Evolutionary conservation across 208 protist genomes (phyloP).

Genomic region (Leishmania lainsoni): DNA sequence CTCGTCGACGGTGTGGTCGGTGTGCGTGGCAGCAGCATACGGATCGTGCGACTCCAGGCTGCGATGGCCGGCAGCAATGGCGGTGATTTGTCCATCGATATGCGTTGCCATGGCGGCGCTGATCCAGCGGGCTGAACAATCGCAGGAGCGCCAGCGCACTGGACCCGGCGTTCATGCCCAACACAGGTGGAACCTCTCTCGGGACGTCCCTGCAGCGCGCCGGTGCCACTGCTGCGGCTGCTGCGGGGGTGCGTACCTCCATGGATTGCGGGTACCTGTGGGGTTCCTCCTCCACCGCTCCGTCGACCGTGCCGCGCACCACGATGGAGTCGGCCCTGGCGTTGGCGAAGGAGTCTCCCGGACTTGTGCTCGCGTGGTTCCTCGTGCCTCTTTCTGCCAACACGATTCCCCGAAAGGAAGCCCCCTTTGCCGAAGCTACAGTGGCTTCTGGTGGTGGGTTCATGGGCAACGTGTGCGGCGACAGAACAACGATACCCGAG

Average conservation of each 20-base stretch:
- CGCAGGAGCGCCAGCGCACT: not conserved
- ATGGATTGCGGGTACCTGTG: constrained; percentile 42
- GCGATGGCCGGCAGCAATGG: not conserved
- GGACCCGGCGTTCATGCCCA: not conserved
- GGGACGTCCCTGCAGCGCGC: not conserved
- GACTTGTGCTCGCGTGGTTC: constrained; percentile 61
- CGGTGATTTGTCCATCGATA: not conserved
- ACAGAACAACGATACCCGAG: constrained; percentile 12
- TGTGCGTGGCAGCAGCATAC: constrained; percentile 32
- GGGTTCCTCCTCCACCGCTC: constrained; percentile 27
- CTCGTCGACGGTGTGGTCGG: constrained; percentile 13
- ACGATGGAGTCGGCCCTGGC: constrained; percentile 26
- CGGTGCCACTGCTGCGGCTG: constrained; percentile 8
- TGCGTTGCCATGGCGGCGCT: not conserved
- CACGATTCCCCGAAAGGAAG: constrained; percentile 18
- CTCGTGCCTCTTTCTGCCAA: constrained; percentile 26
- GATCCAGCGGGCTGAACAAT: not conserved
- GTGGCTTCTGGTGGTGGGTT: constrained; percentile 3
- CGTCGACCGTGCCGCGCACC: constrained; percentile 5
- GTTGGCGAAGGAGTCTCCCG: constrained; percentile 26
- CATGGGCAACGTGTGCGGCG: not conserved
- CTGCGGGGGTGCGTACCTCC: constrained; percentile 11
- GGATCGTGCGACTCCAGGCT: not conserved
- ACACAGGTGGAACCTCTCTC: not conserved
- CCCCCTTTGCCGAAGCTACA: constrained; percentile 18